These are phyloP conservation scores for Silybum marianum DNA, from an alignment of 129 eudicot species.

Conservation along the genomic window DNA sequence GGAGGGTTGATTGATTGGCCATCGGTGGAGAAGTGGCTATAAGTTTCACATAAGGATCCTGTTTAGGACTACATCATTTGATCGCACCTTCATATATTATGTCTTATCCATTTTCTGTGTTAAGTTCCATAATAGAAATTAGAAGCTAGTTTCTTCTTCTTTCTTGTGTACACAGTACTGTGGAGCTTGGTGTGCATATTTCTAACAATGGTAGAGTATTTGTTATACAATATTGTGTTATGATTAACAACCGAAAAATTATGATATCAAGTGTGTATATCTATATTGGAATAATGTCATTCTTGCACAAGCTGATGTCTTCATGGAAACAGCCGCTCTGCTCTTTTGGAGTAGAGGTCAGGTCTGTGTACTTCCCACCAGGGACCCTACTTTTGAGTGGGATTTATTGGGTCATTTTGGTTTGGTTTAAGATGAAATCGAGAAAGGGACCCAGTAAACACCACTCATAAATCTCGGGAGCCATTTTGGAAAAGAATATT, in stretches of 20 bases:
- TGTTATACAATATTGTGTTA: background rate
- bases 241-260: background rate
- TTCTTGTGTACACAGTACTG: background rate
- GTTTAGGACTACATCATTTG: background rate
- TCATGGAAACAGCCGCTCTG: no score
- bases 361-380: no score
- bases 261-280: no score
- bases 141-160: background rate
- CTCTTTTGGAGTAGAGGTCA: no score
- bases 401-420: no score
- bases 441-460: no score
- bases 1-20: background rate
- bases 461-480: background rate
- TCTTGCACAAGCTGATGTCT: no score
- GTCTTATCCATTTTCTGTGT: background rate
- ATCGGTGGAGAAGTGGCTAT: background rate
- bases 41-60: no score
- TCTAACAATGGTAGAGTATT: background rate
- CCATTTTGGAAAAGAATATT: background rate
- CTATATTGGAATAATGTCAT: no score
- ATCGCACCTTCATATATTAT: background rate
- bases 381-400: no score
- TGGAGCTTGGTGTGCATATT: background rate
- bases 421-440: no score
- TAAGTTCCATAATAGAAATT: background rate